Evolutionary conservation across 169 alveolate genomes (phyloP).

Genomic region (Hepatocystis sp.): DNA sequence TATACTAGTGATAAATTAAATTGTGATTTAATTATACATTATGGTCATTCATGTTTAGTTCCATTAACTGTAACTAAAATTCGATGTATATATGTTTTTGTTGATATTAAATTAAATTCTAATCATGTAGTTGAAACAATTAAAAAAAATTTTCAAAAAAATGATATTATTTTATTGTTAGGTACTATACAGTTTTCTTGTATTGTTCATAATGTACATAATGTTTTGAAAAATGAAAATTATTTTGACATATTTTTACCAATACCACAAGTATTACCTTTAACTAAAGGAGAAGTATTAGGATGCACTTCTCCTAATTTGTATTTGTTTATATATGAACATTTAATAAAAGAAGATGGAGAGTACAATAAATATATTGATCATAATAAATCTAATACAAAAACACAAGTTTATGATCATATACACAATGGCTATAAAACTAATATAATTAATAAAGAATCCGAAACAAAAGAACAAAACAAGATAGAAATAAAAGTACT

Average conservation of each 20-base stretch:
- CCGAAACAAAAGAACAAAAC: not conserved
- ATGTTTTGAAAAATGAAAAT: slow-evolving; percentile 64
- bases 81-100: slow-evolving; percentile 95
- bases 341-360: slow-evolving; percentile 33
- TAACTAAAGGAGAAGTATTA: slow-evolving; percentile 97
- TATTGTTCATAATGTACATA: slow-evolving; percentile 81
- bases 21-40: slow-evolving; percentile 97
- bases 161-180: slow-evolving; percentile 85
- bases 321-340: slow-evolving; percentile 45
- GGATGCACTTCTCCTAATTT: slow-evolving; percentile 95
- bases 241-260: slow-evolving; percentile 79
- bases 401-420: not conserved
- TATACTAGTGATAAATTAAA: slow-evolving; percentile 92
- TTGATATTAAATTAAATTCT: slow-evolving; percentile 94
- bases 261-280: slow-evolving; percentile 96
- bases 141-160: slow-evolving; percentile 80
- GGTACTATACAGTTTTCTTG: slow-evolving; percentile 94
- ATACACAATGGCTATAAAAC: not conserved
- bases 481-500: not conserved
- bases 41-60: slow-evolving; percentile 98
- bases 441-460: not conserved
- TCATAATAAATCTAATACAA: not conserved
- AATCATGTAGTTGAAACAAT: slow-evolving; percentile 91
- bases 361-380: not conserved
- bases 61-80: slow-evolving; percentile 92